A percentile compares a stretch with the other conserved stretches of the same genome.
These are phyloP conservation scores for Gryganskiella cystojenkinii DNA, from an alignment of 192 early-diverging fungal species.

Conservation along the genomic window DNA sequence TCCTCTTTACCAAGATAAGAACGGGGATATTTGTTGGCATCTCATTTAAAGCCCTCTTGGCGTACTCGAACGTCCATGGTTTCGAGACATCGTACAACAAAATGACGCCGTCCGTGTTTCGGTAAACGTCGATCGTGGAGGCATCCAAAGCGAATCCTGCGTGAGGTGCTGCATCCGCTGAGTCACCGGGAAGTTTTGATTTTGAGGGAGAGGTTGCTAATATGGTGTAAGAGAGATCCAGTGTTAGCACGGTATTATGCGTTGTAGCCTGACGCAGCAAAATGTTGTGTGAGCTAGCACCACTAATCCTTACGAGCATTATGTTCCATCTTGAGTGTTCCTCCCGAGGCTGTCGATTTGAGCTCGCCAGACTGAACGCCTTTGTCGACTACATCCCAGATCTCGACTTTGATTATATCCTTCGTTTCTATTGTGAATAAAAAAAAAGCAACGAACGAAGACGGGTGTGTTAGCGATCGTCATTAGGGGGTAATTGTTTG, in stretches of 20 bases:
- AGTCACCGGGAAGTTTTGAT: neutral
- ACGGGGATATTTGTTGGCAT: slow-evolving; percentile 61
- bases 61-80: slow-evolving; percentile 72
- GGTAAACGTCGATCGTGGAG: slow-evolving; percentile 68
- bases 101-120: slow-evolving; percentile 65
- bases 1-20: slow-evolving; percentile 64
- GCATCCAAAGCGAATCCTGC: slow-evolving; percentile 60
- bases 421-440: slow-evolving; percentile 46
- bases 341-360: slow-evolving; percentile 5
- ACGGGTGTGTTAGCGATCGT: too few species aligned
- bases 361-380: slow-evolving; percentile 44
- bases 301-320: slow-evolving; percentile 26
- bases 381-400: slow-evolving; percentile 72
- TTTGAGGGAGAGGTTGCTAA: slow-evolving; percentile 26
- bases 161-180: slow-evolving; percentile 26
- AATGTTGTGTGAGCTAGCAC: too few species aligned
- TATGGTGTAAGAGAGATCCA: too few species aligned
- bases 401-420: slow-evolving; percentile 70
- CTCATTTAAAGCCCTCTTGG: slow-evolving; percentile 43
- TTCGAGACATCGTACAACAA: slow-evolving; percentile 70
- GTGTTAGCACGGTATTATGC: too few species aligned
- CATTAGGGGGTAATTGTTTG: too few species aligned
- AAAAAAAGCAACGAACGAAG: neutral
- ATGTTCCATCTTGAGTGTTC: slow-evolving; percentile 52
- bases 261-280: too few species aligned